phyloP scores from a whole-genome alignment of 139 green algal genomes.

The Coelastrella sp. region DNA sequence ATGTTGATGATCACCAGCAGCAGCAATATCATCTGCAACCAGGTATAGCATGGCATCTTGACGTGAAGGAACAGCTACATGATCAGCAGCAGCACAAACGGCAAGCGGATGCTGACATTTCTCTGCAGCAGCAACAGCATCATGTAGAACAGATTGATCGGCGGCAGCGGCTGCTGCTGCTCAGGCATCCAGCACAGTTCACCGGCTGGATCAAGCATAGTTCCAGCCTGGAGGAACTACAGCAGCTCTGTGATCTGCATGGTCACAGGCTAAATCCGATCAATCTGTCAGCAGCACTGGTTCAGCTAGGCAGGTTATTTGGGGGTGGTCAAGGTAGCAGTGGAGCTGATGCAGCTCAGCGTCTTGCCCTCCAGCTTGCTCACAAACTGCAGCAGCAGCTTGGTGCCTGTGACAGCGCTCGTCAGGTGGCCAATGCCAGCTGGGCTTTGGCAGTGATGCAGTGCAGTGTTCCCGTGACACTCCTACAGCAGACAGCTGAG shows the following conservation, averaged over 20 bases:
- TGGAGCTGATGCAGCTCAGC: constrained; percentile 1
- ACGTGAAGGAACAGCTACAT: no score
- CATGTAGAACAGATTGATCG: background rate
- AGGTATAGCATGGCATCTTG: no score
- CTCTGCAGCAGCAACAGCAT: constrained; percentile 2
- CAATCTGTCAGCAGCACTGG: constrained; percentile 51
- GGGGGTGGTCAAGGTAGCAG: background rate
- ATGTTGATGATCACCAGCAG: no score
- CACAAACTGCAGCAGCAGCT: constrained; percentile 15
- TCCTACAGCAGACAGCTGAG: constrained; percentile 14
- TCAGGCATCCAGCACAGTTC: constrained; percentile 2
- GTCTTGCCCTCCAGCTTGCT: constrained; percentile 31
- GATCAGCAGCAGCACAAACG: no score
- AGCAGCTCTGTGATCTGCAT: constrained; percentile 36
- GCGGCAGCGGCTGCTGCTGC: background rate
- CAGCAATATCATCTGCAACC: no score
- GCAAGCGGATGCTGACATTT: background rate
- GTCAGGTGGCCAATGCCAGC: constrained; percentile 57
- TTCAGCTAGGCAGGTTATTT: background rate
- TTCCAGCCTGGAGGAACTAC: constrained; percentile 16
- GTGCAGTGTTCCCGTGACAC: background rate
- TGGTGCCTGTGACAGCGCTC: constrained; percentile 10
- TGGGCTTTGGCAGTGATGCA: constrained; percentile 54
- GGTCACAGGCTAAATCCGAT: constrained; percentile 47
- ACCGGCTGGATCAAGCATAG: constrained; percentile 33